Base-by-base conservation (phyloP, 2,329 filamentous ascomycete species). In the Neopestalotiopsis sp. region DNA sequence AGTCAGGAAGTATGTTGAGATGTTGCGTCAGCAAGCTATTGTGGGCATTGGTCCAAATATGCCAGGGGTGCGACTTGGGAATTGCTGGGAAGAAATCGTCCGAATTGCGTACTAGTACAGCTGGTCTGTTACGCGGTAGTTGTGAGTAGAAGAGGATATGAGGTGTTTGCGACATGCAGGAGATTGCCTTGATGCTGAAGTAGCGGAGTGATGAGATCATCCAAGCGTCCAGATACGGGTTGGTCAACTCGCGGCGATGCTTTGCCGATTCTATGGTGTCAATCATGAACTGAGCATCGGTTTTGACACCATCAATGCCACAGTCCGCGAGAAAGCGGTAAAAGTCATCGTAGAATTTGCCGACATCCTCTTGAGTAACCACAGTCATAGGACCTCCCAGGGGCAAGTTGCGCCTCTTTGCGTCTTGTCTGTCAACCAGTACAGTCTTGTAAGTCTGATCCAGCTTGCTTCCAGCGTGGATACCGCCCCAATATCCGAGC, bases 91-190 rank as follows among this genome's bases (percentile, higher is more conserved):
- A 98, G 85, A 95, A 99, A 80, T 98, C 93, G 71, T 91, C 95
- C 0, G 93, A 97, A 81, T 97, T 98, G 61, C 96, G 92, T 20
- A 94, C 88, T 0, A 95, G 84, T 30, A 97, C 86, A 0, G 89
- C 85, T 0, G 93, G 93, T 64, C 90, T 90, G 77, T 92, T 93
- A n/a, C 85, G 88, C 1, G 92, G 92, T 30, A 97, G 83, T 74
- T 97, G 93, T 1, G 91, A 92, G 77, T 94, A 90, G 81, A 97
- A 98, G 10, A 98, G 85, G 20, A 95, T 91, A 68, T 95, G 92
- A 0, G 96, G 96, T 2, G 91, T 88, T 79, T 96, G 93, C 0
- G 94, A 96, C 95, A 98, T 98, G 89, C 96, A 98, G 3, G 93
- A 95, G 65, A 98, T 97, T 5, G 91, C 89, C 73, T 90, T 92